Conservation (phyloP, 805 yeast species). For the Helenozyma baotianmanensis region DNA sequence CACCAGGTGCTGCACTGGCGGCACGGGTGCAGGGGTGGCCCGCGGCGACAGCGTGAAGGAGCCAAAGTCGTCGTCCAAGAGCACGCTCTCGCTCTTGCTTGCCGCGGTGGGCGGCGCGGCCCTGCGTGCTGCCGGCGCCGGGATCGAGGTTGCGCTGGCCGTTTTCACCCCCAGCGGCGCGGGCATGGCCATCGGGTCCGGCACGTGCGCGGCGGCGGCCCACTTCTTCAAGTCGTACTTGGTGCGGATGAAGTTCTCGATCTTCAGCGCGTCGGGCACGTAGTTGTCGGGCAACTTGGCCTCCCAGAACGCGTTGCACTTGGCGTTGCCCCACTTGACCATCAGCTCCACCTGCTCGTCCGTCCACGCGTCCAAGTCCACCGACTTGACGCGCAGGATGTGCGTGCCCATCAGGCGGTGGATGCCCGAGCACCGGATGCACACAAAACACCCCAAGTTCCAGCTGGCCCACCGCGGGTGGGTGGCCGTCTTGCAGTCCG, state of each 20-base stretch:
- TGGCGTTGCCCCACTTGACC: constrained; percentile 81
- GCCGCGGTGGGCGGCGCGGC: constrained; percentile 1
- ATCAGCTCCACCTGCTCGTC: constrained; percentile 82
- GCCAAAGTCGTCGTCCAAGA: constrained; percentile 41
- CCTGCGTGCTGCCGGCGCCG: background rate
- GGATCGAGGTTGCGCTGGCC: background rate
- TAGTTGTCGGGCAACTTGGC: constrained; percentile 63
- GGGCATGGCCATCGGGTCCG: constrained; percentile 50
- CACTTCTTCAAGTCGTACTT: constrained; percentile 90
- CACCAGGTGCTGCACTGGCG: constrained; percentile 8
- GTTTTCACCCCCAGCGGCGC: constrained; percentile 3
- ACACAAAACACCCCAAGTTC: constrained; percentile 88
- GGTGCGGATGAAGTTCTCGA: constrained; percentile 85
- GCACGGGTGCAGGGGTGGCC: constrained; percentile 5
- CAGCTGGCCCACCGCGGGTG: constrained; percentile 99
- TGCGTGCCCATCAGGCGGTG: constrained; percentile 96
- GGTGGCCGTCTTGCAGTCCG: constrained; percentile 83
- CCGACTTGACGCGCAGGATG: constrained; percentile 86
- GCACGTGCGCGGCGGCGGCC: constrained; percentile 54
- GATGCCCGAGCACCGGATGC: constrained; percentile 94
- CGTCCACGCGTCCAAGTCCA: constrained; percentile 94
- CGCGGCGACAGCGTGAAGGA: constrained; percentile 27
- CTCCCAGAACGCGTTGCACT: constrained; percentile 85
- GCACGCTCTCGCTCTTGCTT: background rate
- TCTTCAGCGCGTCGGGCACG: constrained; percentile 76